Base-by-base conservation (phyloP, 169 alveolate genomes). In the Plasmodium chabaudi region DNA sequence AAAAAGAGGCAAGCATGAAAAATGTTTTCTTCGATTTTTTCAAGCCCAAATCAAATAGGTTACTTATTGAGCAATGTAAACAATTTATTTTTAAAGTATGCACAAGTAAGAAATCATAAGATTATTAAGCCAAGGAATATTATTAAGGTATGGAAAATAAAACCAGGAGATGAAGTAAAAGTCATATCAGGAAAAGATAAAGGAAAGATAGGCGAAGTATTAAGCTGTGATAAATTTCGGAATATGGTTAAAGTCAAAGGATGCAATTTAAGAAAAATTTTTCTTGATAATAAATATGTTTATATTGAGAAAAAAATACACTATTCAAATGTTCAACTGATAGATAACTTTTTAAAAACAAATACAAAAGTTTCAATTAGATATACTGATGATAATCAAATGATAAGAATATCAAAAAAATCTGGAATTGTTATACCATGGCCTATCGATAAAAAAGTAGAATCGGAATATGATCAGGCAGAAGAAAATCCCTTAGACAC, bases 361-460 rank as follows among this genome's bases (percentile, higher is more conserved):
- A 94, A 51, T 88, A 94, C 86, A 92, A 94, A 57, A 46, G 96
- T 94, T 57, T 70, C 88, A 12, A 21, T 57, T 27, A 60, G 74
- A 42, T 59, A 64, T 49, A 65, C 64, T 10, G 77, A 77, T 61
- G 89, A 39, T 34, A 67, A 55, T 10, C 60, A 59, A 49, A 67
- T 84, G 68, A 98, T 96, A 65, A 67, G 98, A 23, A 93, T 96
- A 67, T 92, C 97, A 13, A 95, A 93, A 93, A 96, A 94, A 87
- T 87, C 97, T 1, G 98, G 98, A 47, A 88, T 95, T 63, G 87
- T 96, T 46, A 95, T 96, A 65, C 98, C 98, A 10, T 94, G 97
- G 94, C 98, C 98, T 13, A 94, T 71, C 25, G 87, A 96, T 70
- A 92, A 87, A 47, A 70, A 93, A 12, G 51, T 72, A 61, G 90